Base-by-base conservation (phyloP, 2,329 filamentous ascomycete genomes). In the Arthrobotrys sinensis region DNA sequence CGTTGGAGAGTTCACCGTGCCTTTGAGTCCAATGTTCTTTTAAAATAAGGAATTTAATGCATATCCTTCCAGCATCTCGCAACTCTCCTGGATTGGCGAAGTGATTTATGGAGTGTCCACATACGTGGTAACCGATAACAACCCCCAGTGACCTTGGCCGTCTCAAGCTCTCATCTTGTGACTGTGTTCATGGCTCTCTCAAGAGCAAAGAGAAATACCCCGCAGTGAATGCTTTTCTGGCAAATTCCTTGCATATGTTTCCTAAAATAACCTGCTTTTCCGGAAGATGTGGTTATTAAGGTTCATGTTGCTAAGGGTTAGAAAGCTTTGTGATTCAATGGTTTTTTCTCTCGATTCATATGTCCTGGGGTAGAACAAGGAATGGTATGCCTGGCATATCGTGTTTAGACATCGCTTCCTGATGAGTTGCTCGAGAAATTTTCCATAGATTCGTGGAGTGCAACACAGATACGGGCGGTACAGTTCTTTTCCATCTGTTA, bases 401-500 rank as follows among this genome's bases (percentile, higher is more conserved):
- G 14, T 60, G 38, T 57, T 10, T 57, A 60, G 57, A 50, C 50
- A 67, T 72, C 67, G 75, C 75, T 72, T 78, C 24, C 75, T 78
- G 75, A 78, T 78, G 75, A 78, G 75, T 78, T 78, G 75, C 75
- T 72, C 75, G 34, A 76, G 53, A 63, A 19, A 62, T 45, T 55
- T 53, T 66, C 67, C 75, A 78, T 46, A 78, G 75, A 71, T 78
- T 14, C 67, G 75, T 78, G 75, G 75, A 78, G 75, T 72, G 75
- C 75, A 78, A 64, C 75, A 78, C 75, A 78, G 75, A 78, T 78
- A 78, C 75, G 75, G 75, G 75, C 75, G 75, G 75, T 78, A 78
- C 67, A 78, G 14, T 60, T 72, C n/a, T 3, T 40, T 48, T 66
- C 16, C n/a, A 16, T 14, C 16, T 2, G 34, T n/a, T 6, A 36